phyloP scores from a whole-genome alignment of 2,329 filamentous ascomycete genomes.

The Arthroderma uncinatum region DNA sequence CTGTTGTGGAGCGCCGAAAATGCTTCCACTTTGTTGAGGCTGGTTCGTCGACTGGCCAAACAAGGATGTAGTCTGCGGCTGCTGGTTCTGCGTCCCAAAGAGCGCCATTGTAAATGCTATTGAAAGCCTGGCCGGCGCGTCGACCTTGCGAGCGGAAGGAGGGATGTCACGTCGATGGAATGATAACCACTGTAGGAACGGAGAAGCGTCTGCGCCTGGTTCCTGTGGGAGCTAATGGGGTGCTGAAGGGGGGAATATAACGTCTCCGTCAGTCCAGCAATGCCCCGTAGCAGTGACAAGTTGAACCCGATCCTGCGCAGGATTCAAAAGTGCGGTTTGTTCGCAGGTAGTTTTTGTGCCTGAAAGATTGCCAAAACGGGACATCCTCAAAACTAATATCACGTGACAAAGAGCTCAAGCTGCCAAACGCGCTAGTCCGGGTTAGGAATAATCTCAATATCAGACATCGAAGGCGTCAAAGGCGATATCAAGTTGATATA shows the following conservation, averaged over 20 bases:
- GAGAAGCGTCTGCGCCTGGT: no score
- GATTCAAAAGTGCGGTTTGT: not conserved
- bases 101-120: conserved; percentile 10
- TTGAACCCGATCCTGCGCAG: not conserved
- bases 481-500: not conserved
- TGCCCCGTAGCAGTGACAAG: not conserved
- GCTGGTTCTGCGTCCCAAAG: conserved; percentile 13
- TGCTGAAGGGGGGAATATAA: no score
- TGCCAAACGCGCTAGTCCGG: not conserved
- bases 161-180: not conserved
- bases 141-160: no score
- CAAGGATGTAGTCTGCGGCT: conserved; percentile 8
- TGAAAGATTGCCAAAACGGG: conserved; percentile 2
- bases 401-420: not conserved
- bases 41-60: conserved; percentile 13
- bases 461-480: not conserved
- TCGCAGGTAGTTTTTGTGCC: not conserved
- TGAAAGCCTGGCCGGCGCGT: not conserved
- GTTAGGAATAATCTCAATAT: conserved; percentile 3
- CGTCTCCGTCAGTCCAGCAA: no score
- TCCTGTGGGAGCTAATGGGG: no score
- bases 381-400: not conserved
- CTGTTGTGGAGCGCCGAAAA: conserved; percentile 18
- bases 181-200: no score
- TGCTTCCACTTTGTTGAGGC: conserved; percentile 12